Percentiles rank a stretch among this genome's conserved stretches.
phyloP scores from a whole-genome alignment of 192 early-diverging fungal genomes.

The Nowakowskiella sp. region DNA sequence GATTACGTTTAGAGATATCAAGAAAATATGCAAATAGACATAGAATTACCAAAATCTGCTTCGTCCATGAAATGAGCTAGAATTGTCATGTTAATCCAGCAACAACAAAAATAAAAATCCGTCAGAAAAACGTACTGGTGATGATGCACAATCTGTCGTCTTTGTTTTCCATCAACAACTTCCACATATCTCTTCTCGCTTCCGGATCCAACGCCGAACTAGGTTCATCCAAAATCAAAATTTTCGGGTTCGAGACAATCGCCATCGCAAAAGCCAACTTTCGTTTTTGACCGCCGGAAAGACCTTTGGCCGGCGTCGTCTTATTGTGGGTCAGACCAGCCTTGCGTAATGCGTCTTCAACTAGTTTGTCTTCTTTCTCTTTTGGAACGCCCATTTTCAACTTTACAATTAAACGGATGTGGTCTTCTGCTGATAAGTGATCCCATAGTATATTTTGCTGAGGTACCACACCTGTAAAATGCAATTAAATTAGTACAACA shows the following conservation, averaged over 20 bases:
- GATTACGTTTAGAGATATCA: neutral
- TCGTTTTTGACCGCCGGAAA: constrained; percentile 17
- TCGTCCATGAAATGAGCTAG: constrained; percentile 1
- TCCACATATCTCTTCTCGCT: constrained; percentile 40
- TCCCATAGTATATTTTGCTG: neutral
- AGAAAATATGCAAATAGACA: neutral
- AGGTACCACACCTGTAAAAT: neutral
- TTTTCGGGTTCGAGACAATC: constrained; percentile 3
- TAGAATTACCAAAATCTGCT: neutral
- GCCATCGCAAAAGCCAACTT: constrained; percentile 15
- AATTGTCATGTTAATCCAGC: too few relatives aligned
- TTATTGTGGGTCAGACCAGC: neutral
- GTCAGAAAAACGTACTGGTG: too few relatives aligned
- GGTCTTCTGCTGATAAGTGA: neutral
- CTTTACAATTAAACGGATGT: neutral
- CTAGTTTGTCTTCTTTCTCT: neutral
- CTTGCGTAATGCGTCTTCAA: neutral
- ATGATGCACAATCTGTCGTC: neutral
- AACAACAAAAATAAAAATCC: too few relatives aligned
- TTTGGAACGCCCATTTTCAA: neutral
- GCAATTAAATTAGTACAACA: too few relatives aligned
- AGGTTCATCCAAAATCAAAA: constrained; percentile 17
- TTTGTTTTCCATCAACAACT: constrained; percentile 1
- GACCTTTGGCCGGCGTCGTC: constrained; percentile 12
- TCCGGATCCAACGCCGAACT: constrained; percentile 24